phyloP scores from a whole-genome alignment of 2,329 filamentous ascomycete species.

The Chaetomium olivaceum region DNA sequence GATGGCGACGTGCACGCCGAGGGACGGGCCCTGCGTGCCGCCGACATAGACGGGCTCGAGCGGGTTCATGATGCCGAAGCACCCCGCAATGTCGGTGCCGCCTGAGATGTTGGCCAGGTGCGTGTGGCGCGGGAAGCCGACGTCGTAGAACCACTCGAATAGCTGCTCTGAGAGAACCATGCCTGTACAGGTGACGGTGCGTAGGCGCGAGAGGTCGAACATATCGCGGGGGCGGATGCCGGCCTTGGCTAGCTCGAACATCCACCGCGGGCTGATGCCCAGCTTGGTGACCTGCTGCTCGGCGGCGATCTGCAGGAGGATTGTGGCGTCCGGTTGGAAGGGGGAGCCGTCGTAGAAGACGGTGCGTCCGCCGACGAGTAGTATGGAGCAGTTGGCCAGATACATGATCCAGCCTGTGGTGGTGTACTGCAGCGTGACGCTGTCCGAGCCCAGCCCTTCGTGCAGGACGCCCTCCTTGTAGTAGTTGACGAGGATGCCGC shows the following conservation, averaged over 20 bases:
- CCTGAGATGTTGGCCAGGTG: conserved; percentile 75
- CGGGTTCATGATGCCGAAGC: conserved; percentile 66
- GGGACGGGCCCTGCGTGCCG: conserved; percentile 51
- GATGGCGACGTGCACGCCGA: conserved; percentile 54
- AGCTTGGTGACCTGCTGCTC: conserved; percentile 69
- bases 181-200: conserved; percentile 68
- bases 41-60: conserved; percentile 65
- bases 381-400: conserved; percentile 57
- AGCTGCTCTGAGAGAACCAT: conserved; percentile 78
- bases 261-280: conserved; percentile 74
- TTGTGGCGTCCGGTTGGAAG: conserved; percentile 66
- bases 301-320: conserved; percentile 63
- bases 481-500: conserved; percentile 58
- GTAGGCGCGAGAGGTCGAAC: conserved; percentile 62
- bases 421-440: conserved; percentile 56
- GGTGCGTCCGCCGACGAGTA: conserved; percentile 61
- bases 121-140: conserved; percentile 64
- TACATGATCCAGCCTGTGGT: conserved; percentile 92
- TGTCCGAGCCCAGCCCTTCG: conserved; percentile 43
- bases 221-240: conserved; percentile 62
- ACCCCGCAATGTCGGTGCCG: conserved; percentile 70
- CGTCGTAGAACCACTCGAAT: conserved; percentile 77
- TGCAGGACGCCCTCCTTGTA: conserved; percentile 61
- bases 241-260: conserved; percentile 69
- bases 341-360: conserved; percentile 84